Conservation (phyloP, 2,329 filamentous ascomycete species). For the Helotiales sp. region DNA sequence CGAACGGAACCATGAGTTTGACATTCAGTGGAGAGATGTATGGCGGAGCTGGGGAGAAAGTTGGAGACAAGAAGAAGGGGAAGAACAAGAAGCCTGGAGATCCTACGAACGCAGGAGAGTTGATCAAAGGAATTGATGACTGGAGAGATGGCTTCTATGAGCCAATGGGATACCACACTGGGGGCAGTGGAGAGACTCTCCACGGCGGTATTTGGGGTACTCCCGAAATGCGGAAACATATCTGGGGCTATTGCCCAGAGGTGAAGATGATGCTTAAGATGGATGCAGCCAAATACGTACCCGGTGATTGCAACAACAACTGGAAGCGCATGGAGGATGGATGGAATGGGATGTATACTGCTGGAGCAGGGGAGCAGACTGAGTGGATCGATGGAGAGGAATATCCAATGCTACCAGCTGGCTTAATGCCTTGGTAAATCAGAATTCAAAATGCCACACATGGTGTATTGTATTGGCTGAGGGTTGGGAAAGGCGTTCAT, state of each 20-base stretch:
- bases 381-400: constrained; percentile 42
- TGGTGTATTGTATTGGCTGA: neutral
- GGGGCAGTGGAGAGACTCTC: constrained; percentile 53
- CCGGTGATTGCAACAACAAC: constrained; percentile 51
- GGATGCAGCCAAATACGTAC: constrained; percentile 57
- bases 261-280: constrained; percentile 62
- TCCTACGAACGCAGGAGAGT: constrained; percentile 34
- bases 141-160: constrained; percentile 59
- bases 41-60: constrained; percentile 44
- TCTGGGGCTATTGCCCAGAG: constrained; percentile 63
- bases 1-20: constrained; percentile 55
- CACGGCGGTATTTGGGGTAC: constrained; percentile 56
- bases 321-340: constrained; percentile 51
- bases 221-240: constrained; percentile 52
- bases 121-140: constrained; percentile 52
- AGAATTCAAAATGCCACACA: neutral
- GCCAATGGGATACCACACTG: constrained; percentile 64
- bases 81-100: constrained; percentile 33
- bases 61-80: constrained; percentile 30
- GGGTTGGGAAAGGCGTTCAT: neutral
- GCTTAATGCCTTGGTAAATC: constrained; percentile 39
- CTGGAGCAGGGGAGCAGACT: constrained; percentile 21
- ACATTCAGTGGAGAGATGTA: constrained; percentile 58
- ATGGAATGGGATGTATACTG: constrained; percentile 31
- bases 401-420: constrained; percentile 41